These are phyloP conservation scores for Cornus controversa DNA, from an alignment of 148 eudicot species.

Conservation along the genomic window DNA sequence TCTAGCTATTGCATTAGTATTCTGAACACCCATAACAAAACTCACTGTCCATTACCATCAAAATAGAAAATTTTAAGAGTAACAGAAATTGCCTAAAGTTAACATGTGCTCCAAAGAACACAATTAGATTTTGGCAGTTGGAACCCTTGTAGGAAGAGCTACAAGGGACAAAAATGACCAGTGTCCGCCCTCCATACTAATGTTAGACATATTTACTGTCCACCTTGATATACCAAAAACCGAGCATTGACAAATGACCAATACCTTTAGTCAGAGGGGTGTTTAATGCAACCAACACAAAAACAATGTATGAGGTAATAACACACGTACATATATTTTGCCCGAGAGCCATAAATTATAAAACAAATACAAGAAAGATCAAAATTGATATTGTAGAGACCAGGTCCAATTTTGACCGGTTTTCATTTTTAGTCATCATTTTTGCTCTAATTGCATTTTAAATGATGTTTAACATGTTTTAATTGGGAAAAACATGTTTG, in stretches of 20 bases:
- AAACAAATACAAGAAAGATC: neutral
- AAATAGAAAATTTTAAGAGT: neutral
- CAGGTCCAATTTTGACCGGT: no score
- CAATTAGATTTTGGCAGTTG: neutral
- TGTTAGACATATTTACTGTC: no score
- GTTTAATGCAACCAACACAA: neutral
- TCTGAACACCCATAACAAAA: neutral
- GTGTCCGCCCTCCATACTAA: neutral
- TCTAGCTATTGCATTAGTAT: neutral
- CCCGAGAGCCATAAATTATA: neutral
- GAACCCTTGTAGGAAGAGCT: neutral
- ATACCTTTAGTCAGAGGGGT: neutral
- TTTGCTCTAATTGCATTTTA: no score
- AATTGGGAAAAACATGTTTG: no score
- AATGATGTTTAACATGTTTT: no score
- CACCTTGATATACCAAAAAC: neutral
- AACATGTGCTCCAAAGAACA: neutral
- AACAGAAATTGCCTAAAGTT: neutral
- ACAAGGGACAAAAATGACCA: neutral
- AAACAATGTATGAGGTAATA: neutral
- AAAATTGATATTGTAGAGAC: no score
- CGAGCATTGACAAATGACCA: neutral
- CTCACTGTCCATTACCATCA: no score
- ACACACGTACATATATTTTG: neutral
- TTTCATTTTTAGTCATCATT: no score